Percentiles rank a stretch among this genome's conserved stretches.
Evolutionary conservation across 148 eudicot species (phyloP).

Genomic region (Cornus suecica): DNA sequence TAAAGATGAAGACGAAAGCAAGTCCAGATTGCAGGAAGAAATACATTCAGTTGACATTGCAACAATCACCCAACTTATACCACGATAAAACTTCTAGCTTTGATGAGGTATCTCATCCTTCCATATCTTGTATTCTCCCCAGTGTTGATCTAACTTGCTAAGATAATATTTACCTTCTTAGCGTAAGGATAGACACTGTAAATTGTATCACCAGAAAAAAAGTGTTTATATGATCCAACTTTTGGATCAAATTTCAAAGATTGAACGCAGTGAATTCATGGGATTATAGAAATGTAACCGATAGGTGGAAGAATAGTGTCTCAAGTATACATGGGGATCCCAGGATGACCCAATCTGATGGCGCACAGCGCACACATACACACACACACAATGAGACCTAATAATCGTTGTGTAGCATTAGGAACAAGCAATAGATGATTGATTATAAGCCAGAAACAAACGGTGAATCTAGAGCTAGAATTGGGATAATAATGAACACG

Average conservation of each 20-base stretch:
- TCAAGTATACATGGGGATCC: neutral
- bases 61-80: slow-evolving; percentile 19
- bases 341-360: too few species aligned
- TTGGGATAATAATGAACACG: too few species aligned
- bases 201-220: neutral
- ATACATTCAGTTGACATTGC: slow-evolving; percentile 13
- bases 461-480: too few species aligned
- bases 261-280: too few species aligned
- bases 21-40: neutral
- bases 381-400: too few species aligned
- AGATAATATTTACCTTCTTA: neutral
- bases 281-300: neutral
- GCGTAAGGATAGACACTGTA: neutral
- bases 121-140: neutral
- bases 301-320: too few species aligned
- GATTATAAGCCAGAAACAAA: too few species aligned
- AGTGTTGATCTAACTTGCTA: neutral
- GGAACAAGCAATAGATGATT: too few species aligned
- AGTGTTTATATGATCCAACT: too few species aligned
- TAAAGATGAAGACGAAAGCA: slow-evolving; percentile 2
- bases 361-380: too few species aligned
- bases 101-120: neutral
- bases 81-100: slow-evolving; percentile 8
- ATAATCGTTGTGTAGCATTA: too few species aligned
- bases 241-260: too few species aligned